Percentiles rank a stretch among this genome's conserved stretches.
phyloP scores from a whole-genome alignment of 768 basidiomycete species.

The Hydnum rufescens region DNA sequence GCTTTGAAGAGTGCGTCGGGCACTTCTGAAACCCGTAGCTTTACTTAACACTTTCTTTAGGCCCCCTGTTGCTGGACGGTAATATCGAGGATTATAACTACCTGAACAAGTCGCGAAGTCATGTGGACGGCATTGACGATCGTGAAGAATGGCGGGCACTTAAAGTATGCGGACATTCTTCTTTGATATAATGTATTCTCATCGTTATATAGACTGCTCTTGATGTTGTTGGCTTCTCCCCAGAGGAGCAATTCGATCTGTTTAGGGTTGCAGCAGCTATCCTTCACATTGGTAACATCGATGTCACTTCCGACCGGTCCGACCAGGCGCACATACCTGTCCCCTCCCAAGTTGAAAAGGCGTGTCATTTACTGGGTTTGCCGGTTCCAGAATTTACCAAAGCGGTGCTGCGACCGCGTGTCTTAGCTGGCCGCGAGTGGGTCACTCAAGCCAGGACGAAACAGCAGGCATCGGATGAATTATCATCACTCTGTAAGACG shows the following conservation, averaged over 20 bases:
- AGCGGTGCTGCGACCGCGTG: conserved; percentile 72
- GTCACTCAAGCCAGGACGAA: conserved; percentile 81
- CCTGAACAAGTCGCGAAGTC: conserved; percentile 69
- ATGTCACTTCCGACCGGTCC: conserved; percentile 53
- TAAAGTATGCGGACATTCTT: conserved; percentile 28
- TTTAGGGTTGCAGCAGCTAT: conserved; percentile 90
- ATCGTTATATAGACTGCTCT: conserved; percentile 40
- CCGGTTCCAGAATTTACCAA: conserved; percentile 73
- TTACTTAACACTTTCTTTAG: conserved; percentile 22
- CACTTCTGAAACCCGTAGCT: conserved; percentile 3
- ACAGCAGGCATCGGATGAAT: conserved; percentile 83
- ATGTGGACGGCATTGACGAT: conserved; percentile 94
- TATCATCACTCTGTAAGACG: conserved; percentile 80
- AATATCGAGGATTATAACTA: conserved; percentile 71
- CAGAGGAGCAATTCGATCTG: conserved; percentile 70
- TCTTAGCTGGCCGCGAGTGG: conserved; percentile 92
- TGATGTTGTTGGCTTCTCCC: conserved; percentile 73
- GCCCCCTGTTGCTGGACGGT: conserved; percentile 52
- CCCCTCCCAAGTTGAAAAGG: conserved; percentile 37
- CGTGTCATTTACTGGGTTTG: conserved; percentile 81
- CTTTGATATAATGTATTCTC: conserved; percentile 2
- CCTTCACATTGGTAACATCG: conserved; percentile 89
- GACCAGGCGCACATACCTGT: conserved; percentile 43
- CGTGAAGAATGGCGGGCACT: conserved; percentile 68
- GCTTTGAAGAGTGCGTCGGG: conserved; percentile 40